Conservation (phyloP, 2,329 filamentous ascomycete genomes). For the Pezicula radicicola region DNA sequence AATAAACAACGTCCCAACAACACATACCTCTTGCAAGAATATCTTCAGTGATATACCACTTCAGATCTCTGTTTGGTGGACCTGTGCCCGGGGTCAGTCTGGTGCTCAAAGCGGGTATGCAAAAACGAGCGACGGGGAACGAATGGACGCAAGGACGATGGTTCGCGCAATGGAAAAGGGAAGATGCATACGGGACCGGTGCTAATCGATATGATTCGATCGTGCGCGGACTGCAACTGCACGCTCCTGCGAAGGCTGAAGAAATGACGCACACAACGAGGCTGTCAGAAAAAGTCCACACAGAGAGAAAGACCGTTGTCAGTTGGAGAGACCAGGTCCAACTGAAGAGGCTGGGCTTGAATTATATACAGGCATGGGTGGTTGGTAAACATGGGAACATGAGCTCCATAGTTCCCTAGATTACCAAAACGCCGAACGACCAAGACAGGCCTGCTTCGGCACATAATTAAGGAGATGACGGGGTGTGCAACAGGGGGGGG, state of each 20-base stretch:
- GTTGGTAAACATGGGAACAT: slow-evolving; percentile 20
- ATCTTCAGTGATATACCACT: too few species aligned
- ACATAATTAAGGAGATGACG: slow-evolving; percentile 24
- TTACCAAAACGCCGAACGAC: slow-evolving; percentile 1
- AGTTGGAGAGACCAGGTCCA: slow-evolving; percentile 22
- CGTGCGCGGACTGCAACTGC: slow-evolving; percentile 2
- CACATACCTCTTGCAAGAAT: too few species aligned
- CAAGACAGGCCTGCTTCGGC: slow-evolving; percentile 17
- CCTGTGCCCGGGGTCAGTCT: too few species aligned
- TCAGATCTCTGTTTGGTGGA: too few species aligned
- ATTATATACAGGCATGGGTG: slow-evolving; percentile 30
- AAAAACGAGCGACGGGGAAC: too few species aligned
- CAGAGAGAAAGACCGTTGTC: slow-evolving; percentile 17
- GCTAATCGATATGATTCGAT: background rate
- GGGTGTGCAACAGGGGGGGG: slow-evolving; percentile 18
- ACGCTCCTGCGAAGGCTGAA: slow-evolving; percentile 11
- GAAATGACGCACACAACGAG: slow-evolving; percentile 19
- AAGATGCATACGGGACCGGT: slow-evolving; percentile 18
- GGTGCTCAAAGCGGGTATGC: too few species aligned
- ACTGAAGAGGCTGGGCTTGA: slow-evolving; percentile 20
- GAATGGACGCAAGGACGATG: too few species aligned
- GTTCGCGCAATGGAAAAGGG: slow-evolving; percentile 14
- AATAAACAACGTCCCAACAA: too few species aligned
- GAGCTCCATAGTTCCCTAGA: background rate
- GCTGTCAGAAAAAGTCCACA: slow-evolving; percentile 15